These are phyloP conservation scores for Pleurotus citrinopileatus DNA, from an alignment of 768 basidiomycete genomes.

Conservation along the genomic window DNA sequence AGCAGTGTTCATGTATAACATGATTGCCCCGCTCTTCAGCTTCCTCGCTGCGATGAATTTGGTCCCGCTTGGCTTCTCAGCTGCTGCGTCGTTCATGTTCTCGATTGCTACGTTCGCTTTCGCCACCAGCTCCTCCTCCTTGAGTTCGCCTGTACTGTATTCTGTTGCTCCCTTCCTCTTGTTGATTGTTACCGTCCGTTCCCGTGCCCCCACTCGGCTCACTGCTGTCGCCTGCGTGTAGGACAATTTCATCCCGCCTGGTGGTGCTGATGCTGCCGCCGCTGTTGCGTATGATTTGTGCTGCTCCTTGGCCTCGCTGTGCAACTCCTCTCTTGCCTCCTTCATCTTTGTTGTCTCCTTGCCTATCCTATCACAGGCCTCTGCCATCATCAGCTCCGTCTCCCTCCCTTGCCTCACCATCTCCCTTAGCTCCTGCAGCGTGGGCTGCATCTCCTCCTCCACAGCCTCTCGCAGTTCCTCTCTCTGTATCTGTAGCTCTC, in stretches of 20 bases:
- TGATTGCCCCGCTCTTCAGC: constrained; percentile 13
- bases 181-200: not conserved
- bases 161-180: not conserved
- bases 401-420: not conserved
- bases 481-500: not conserved
- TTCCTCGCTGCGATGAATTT: constrained; percentile 14
- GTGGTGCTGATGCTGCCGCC: not conserved
- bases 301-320: too few relatives aligned
- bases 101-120: constrained; percentile 7
- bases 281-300: not conserved
- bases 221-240: not conserved
- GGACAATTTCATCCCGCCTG: not conserved
- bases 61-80: not conserved
- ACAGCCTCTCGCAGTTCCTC: not conserved
- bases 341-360: too few relatives aligned
- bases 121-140: constrained; percentile 4
- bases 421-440: not conserved
- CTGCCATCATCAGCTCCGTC: too few relatives aligned
- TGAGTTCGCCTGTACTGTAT: not conserved
- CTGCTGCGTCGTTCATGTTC: not conserved
- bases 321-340: too few relatives aligned
- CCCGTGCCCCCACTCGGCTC: not conserved
- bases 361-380: too few relatives aligned
- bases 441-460: not conserved
- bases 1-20: constrained; percentile 13